These are phyloP conservation scores for Aspergillus sp. DNA, from an alignment of 2,329 filamentous ascomycete genomes.

Conservation along the genomic window DNA sequence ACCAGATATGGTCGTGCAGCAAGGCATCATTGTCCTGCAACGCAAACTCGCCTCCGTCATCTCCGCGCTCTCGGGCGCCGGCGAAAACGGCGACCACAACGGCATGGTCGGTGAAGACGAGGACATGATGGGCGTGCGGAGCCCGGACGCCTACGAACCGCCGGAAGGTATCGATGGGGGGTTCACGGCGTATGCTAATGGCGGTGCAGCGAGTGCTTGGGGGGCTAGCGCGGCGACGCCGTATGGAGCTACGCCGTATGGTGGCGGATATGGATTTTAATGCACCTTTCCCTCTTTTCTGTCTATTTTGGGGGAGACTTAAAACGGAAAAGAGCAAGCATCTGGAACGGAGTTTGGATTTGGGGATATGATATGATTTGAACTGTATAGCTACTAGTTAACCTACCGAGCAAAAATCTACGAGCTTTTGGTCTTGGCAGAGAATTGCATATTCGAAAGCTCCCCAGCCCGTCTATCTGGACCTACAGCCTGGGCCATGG, in stretches of 20 bases:
- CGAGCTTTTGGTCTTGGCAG: too few species aligned
- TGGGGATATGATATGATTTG: neutral
- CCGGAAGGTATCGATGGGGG: conserved; percentile 38
- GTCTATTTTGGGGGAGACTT: neutral
- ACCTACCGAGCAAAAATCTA: too few species aligned
- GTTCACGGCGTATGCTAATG: conserved; percentile 36
- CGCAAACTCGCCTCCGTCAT: conserved; percentile 80
- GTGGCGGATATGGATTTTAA: conserved; percentile 22
- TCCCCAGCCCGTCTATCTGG: too few species aligned
- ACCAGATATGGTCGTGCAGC: conserved; percentile 79
- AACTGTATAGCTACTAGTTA: neutral
- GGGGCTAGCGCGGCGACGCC: conserved; percentile 54
- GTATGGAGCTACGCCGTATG: conserved; percentile 41
- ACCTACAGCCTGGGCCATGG: too few species aligned
- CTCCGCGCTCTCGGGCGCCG: conserved; percentile 49
- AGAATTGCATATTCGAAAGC: too few species aligned
- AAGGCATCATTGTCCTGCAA: conserved; percentile 81
- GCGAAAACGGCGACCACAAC: conserved; percentile 43
- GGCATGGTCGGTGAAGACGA: conserved; percentile 39
- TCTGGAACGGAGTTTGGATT: neutral
- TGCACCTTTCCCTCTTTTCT: neutral
- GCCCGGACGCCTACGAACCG: conserved; percentile 43
- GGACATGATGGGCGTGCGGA: conserved; percentile 42
- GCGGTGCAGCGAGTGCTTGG: conserved; percentile 54
- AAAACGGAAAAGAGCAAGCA: neutral